Evolutionary conservation across 148 eudicot genomes (phyloP), one percentile per base, ranked within the genome.

Genomic region (Chenopodium suecicum): DNA sequence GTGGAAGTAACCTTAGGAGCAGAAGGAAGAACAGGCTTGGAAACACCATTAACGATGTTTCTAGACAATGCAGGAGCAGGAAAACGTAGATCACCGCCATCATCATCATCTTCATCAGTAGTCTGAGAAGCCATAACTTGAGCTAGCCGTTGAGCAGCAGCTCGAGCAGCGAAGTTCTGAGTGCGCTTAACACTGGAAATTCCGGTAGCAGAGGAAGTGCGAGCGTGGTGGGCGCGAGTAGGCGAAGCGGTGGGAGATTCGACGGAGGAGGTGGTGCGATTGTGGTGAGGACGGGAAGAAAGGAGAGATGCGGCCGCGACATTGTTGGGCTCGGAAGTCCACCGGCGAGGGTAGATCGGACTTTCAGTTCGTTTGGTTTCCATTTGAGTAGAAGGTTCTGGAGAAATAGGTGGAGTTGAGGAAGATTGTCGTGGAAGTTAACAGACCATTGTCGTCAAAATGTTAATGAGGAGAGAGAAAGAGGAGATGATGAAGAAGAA

Each of bases 111-210:
- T 66, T 80, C 90, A 69, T 80, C 86, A 46, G 91, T 87, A 47
- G 91, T 79, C 27, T 89, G 94, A 56, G 97, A 90, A 47, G 98
- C 98, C 98, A 92, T 94, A 84, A 92, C 98, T 77, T 90, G 92
- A 79, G 98, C 98, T 9, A 94, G 92, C 6, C 98, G 90, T 79
- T 92, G 97, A 32, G 98, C 97, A 31, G 98, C 98, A 23, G 98
- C 98, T 48, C 89, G 86, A 48, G 98, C 97, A 20, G 98, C 98
- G 77, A 86, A 85, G 87, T 91, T 92, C 88, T 94, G 94, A 86
- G 89, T 90, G 46, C 97, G 91, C 89, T 90, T 91, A 73, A 92
- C 79, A 78, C 79, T 91, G 47, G 97, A 93, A 76, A 91, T 84
- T 83, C 85, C 84, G 78, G 90, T 75, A 70, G 85, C 72, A 54